Evolutionary conservation across 2,329 filamentous ascomycete genomes (phyloP).

Genomic region (Phoma sp.): DNA sequence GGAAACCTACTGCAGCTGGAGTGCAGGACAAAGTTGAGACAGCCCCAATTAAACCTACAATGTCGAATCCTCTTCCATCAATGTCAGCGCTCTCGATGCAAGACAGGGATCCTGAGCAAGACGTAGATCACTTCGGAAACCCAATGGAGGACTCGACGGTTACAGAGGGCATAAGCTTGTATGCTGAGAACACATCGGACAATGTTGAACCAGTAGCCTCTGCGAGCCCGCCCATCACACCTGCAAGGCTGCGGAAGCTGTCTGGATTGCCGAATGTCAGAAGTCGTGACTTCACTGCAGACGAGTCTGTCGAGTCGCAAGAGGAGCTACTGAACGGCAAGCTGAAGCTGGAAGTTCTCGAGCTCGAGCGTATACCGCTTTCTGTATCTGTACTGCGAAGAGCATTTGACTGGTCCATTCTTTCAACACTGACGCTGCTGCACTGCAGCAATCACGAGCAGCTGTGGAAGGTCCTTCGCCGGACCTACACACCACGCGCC

Average conservation of each 20-base stretch:
- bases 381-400: conserved; percentile 72
- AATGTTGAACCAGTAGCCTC: conserved; percentile 8
- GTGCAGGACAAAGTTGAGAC: conserved; percentile 23
- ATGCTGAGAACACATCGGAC: conserved; percentile 25
- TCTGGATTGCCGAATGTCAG: conserved; percentile 9
- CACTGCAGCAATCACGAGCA: conserved; percentile 74
- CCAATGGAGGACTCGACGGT: conserved; percentile 30
- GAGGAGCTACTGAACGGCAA: conserved; percentile 60
- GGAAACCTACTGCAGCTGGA: conserved; percentile 7
- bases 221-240: conserved; percentile 10
- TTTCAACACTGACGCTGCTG: conserved; percentile 76
- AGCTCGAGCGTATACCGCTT: conserved; percentile 76
- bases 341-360: conserved; percentile 72
- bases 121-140: conserved; percentile 36
- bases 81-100: conserved; percentile 28
- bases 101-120: conserved; percentile 39
- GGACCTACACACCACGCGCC: conserved; percentile 53
- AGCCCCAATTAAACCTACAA: conserved; percentile 26
- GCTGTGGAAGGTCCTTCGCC: conserved; percentile 74
- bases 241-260: background rate
- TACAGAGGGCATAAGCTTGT: conserved; percentile 34
- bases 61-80: conserved; percentile 24
- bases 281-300: conserved; percentile 3
- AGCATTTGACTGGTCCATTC: conserved; percentile 74
- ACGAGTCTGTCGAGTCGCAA: conserved; percentile 6